Evolutionary conservation across 139 green algal genomes (phyloP).

Genomic region (Chlamydomonas eustigma): DNA sequence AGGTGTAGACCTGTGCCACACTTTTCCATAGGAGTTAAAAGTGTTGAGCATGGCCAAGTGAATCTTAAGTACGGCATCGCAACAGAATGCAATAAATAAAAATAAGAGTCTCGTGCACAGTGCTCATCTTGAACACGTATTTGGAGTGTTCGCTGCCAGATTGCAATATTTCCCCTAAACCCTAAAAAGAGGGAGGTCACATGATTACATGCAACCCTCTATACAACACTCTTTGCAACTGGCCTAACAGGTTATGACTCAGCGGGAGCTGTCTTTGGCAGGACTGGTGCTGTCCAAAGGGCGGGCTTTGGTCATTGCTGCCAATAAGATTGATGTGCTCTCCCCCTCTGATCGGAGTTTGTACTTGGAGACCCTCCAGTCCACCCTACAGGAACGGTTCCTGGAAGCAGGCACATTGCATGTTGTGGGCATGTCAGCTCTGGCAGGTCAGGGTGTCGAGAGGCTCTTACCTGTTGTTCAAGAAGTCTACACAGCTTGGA

Average conservation of each 20-base stretch:
- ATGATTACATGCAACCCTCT: no score
- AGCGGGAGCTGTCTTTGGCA: constrained; percentile 62
- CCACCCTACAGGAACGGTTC: constrained; percentile 34
- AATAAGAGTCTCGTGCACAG: no score
- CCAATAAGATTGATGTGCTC: constrained; percentile 80
- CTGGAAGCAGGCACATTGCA: constrained; percentile 32
- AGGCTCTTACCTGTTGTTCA: constrained; percentile 53
- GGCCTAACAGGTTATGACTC: constrained; percentile 50
- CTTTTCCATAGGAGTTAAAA: no score
- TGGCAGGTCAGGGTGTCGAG: constrained; percentile 38
- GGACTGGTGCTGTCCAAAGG: constrained; percentile 50
- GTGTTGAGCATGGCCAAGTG: no score
- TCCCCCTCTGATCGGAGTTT: constrained; percentile 1
- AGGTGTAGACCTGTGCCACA: no score
- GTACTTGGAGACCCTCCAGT: constrained; percentile 13
- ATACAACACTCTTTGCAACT: no score
- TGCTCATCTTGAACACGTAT: no score
- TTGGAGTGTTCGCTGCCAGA: no score
- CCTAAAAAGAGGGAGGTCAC: no score
- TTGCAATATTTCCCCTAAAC: no score
- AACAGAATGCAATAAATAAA: no score
- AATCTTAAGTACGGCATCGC: no score
- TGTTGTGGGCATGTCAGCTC: constrained; percentile 57
- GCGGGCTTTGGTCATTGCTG: constrained; percentile 63
- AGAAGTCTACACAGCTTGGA: constrained; percentile 59